Conservation (phyloP, 805 yeast genomes). For the Spathaspora passalidarum region DNA sequence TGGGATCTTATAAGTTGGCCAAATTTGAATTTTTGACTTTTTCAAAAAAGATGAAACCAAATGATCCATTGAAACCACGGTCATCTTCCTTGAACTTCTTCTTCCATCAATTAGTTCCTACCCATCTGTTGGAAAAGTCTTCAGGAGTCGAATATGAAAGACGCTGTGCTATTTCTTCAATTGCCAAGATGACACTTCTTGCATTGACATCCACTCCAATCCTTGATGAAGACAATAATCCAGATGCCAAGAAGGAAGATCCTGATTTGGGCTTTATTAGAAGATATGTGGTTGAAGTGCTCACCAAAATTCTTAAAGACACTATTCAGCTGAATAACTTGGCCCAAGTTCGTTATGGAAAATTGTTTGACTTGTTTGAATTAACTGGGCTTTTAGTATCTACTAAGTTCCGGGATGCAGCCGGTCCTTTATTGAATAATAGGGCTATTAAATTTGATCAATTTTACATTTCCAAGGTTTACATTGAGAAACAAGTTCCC, state of each 20-base stretch:
- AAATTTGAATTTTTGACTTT: slow-evolving; percentile 81
- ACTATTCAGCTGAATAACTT: slow-evolving; percentile 22
- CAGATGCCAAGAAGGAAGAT: slow-evolving; percentile 53
- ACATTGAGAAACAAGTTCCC: slow-evolving; percentile 67
- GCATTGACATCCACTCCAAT: slow-evolving; percentile 62
- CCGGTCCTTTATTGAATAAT: slow-evolving; percentile 45
- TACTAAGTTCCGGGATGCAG: slow-evolving; percentile 36
- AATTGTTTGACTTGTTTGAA: slow-evolving; percentile 52
- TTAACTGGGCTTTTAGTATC: slow-evolving; percentile 45
- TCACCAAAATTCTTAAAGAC: slow-evolving; percentile 61
- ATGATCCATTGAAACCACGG: slow-evolving; percentile 58
- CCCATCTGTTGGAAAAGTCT: slow-evolving; percentile 40
- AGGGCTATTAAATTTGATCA: slow-evolving; percentile 55
- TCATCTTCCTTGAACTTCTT: slow-evolving; percentile 75
- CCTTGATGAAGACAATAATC: slow-evolving; percentile 42
- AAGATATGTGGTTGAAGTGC: slow-evolving; percentile 66
- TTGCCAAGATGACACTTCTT: slow-evolving; percentile 59
- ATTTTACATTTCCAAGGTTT: slow-evolving; percentile 58
- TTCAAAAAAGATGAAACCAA: slow-evolving; percentile 49
- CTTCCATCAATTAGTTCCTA: slow-evolving; percentile 68
- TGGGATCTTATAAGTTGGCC: slow-evolving; percentile 75
- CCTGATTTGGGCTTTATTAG: slow-evolving; percentile 72
- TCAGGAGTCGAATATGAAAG: slow-evolving; percentile 45
- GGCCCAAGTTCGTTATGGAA: slow-evolving; percentile 49
- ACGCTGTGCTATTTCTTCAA: slow-evolving; percentile 53